Conservation (phyloP, 345 rosid genomes). For the Gossypium turneri region DNA sequence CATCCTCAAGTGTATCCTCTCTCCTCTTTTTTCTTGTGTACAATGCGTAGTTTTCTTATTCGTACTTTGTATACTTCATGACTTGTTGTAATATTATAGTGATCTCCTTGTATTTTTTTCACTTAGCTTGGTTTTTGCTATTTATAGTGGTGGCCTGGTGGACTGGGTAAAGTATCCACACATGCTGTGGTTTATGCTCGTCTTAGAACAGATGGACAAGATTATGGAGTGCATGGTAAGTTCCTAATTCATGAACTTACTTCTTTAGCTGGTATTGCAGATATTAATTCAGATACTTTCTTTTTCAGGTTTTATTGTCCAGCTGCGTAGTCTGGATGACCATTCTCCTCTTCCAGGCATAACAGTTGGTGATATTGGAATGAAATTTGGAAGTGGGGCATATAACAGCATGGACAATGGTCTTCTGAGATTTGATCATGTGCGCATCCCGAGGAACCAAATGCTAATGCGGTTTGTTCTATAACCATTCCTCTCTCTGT, state of each 20-base stretch:
- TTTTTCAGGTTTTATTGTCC: constrained; percentile 81
- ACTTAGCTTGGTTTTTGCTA: constrained; percentile 9
- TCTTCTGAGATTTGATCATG: constrained; percentile 80
- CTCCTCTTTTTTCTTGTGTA: background rate
- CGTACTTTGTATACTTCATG: background rate
- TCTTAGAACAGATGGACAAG: constrained; percentile 66
- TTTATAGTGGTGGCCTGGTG: constrained; percentile 99
- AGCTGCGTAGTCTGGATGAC: constrained; percentile 90
- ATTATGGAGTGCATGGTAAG: constrained; percentile 89
- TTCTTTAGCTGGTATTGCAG: background rate
- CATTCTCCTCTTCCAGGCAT: constrained; percentile 95
- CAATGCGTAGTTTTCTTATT: background rate
- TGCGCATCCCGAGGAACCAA: constrained; percentile 89
- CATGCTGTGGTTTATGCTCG: constrained; percentile 96
- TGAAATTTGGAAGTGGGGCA: constrained; percentile 90
- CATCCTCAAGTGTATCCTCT: background rate
- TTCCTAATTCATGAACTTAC: background rate
- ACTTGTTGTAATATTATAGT: background rate
- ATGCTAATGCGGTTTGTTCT: constrained; percentile 84
- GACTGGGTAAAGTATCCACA: constrained; percentile 83
- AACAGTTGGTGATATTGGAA: constrained; percentile 90
- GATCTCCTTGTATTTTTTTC: constrained; percentile 1
- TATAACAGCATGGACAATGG: constrained; percentile 97
- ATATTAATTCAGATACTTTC: constrained; percentile 24
- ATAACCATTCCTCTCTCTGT: background rate